Percentiles rank a stretch among this genome's conserved stretches.
Conservation (phyloP, 2,329 filamentous ascomycete genomes). For the Coniella lustricola region DNA sequence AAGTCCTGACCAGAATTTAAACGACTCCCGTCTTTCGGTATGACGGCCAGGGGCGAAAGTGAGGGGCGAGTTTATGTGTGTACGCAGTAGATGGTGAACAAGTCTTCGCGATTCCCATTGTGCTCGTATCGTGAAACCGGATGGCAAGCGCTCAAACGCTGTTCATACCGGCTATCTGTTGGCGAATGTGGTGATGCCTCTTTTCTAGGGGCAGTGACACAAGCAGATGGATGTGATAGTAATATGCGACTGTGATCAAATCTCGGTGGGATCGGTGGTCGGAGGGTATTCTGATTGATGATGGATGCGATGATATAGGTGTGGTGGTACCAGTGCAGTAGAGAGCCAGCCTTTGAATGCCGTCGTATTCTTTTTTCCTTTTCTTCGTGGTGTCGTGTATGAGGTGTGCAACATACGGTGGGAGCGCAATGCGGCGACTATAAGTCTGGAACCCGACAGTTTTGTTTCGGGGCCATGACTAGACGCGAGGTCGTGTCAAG, state of each 20-base stretch:
- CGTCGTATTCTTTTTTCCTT: too few species aligned
- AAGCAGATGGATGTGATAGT: neutral
- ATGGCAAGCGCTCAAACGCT: neutral
- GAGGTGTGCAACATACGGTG: too few species aligned
- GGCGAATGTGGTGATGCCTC: neutral
- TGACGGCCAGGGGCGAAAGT: neutral
- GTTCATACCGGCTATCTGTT: neutral
- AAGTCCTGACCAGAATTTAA: neutral
- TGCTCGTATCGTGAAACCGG: constrained; percentile 4
- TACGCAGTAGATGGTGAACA: neutral
- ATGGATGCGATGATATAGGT: too few species aligned
- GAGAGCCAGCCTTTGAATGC: too few species aligned
- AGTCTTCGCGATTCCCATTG: constrained; percentile 4
- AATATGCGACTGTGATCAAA: too few species aligned
- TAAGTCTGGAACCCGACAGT: neutral
- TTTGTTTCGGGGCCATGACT: neutral
- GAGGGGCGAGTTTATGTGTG: neutral
- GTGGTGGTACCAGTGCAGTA: too few species aligned
- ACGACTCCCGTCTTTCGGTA: neutral
- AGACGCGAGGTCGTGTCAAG: neutral
- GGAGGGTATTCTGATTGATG: too few species aligned
- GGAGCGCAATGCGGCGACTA: neutral
- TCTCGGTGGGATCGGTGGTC: too few species aligned
- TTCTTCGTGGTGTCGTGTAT: too few species aligned
- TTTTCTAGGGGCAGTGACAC: neutral